These are phyloP conservation scores for Pilobolus umbonatus DNA, from an alignment of 192 early-diverging fungal genomes.

Conservation along the genomic window DNA sequence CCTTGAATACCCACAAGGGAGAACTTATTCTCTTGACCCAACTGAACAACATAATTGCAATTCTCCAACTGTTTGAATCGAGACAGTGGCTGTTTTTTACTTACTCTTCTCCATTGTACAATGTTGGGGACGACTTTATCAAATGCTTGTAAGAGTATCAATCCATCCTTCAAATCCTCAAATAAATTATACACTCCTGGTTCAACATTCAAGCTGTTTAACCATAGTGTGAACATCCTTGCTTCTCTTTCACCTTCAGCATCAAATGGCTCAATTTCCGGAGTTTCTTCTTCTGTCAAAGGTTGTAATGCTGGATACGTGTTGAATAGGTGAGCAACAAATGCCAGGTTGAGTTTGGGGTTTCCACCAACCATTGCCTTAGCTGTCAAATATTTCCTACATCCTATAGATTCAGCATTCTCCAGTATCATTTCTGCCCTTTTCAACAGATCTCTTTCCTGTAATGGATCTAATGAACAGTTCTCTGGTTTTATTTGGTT, in stretches of 20 bases:
- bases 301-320: slow-evolving; percentile 92
- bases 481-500: slow-evolving; percentile 83
- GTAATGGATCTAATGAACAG: slow-evolving; percentile 80
- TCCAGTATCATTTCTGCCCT: slow-evolving; percentile 88
- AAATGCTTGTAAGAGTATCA: slow-evolving; percentile 89
- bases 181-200: slow-evolving; percentile 98
- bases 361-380: slow-evolving; percentile 95
- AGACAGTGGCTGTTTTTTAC: slow-evolving; percentile 66
- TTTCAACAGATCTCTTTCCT: slow-evolving; percentile 65
- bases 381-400: slow-evolving; percentile 91
- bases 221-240: slow-evolving; percentile 92
- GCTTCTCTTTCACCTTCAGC: slow-evolving; percentile 83
- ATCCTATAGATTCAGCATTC: slow-evolving; percentile 89
- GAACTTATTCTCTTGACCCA: slow-evolving; percentile 84
- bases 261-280: slow-evolving; percentile 83
- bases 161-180: slow-evolving; percentile 90
- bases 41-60: slow-evolving; percentile 85
- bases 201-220: slow-evolving; percentile 95
- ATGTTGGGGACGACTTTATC: slow-evolving; percentile 89
- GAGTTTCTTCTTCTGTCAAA: slow-evolving; percentile 86
- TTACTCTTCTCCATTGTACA: slow-evolving; percentile 93
- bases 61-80: slow-evolving; percentile 99
- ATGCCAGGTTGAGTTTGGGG: slow-evolving; percentile 97
- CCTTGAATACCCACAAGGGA: slow-evolving; percentile 95
- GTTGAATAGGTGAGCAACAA: slow-evolving; percentile 98